Evolutionary conservation across 192 early-diverging fungal species (phyloP).

Genomic region (Mortierella claussenii): DNA sequence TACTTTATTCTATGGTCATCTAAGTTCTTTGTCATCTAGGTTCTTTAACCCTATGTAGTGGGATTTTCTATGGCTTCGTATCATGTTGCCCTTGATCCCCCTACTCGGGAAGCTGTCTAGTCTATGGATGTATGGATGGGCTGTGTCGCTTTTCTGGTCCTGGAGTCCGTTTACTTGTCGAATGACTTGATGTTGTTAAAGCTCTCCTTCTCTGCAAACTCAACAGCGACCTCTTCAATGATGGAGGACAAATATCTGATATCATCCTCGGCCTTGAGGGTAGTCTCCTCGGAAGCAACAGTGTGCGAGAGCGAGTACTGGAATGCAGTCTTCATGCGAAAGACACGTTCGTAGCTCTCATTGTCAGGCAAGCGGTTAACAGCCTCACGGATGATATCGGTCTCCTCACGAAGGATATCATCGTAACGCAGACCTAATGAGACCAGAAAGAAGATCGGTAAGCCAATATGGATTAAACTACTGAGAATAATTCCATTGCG

Average conservation of each 20-base stretch:
- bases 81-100: too few species aligned
- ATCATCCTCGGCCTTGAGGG: constrained; percentile 86
- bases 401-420: constrained; percentile 91
- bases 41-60: too few species aligned
- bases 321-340: constrained; percentile 83
- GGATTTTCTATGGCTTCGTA: too few species aligned
- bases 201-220: constrained; percentile 80
- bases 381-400: constrained; percentile 82
- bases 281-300: constrained; percentile 72
- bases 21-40: too few species aligned
- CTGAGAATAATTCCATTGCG: too few species aligned
- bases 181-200: constrained; percentile 59
- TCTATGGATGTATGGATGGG: too few species aligned
- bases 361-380: constrained; percentile 77
- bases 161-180: neutral
- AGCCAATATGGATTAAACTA: too few species aligned
- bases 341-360: constrained; percentile 78
- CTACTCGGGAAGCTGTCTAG: too few species aligned
- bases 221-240: constrained; percentile 83
- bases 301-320: constrained; percentile 79
- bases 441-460: neutral
- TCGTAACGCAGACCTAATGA: constrained; percentile 85
- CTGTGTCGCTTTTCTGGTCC: too few species aligned
- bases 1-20: too few species aligned
- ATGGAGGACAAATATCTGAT: constrained; percentile 84